Evolutionary conservation across 768 basidiomycete species (phyloP).

Genomic region (Leccinellum luteum): DNA sequence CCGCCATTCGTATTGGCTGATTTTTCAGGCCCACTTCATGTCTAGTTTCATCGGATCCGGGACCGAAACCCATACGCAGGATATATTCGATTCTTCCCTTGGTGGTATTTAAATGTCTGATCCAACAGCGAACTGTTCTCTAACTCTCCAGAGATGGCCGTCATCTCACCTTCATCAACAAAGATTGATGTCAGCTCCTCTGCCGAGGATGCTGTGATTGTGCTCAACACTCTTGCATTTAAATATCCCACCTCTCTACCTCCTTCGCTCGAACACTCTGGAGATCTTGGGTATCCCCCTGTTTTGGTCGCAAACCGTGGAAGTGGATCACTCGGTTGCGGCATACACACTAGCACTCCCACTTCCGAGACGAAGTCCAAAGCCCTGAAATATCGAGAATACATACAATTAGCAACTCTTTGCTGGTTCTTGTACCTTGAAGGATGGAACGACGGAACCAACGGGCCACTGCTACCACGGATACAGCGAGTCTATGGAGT

Average conservation of each 20-base stretch:
- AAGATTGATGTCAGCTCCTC: neutral
- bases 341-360: neutral
- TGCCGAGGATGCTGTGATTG: neutral
- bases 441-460: conserved; percentile 79
- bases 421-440: conserved; percentile 58
- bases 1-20: neutral
- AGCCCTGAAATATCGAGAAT: conserved; percentile 13
- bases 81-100: neutral
- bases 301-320: neutral
- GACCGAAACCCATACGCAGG: neutral
- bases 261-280: conserved; percentile 2
- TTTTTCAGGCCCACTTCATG: neutral
- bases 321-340: neutral
- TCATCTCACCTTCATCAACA: neutral
- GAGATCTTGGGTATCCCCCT: conserved; percentile 1
- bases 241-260: neutral
- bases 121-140: neutral
- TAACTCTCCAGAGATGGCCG: conserved; percentile 1
- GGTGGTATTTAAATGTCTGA: neutral
- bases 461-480: conserved; percentile 71
- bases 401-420: conserved; percentile 51
- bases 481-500: conserved; percentile 60
- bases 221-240: conserved; percentile 2
- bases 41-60: neutral
- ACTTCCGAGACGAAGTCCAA: conserved; percentile 2